These are phyloP conservation scores for Alternaria brassicicola DNA, from an alignment of 2,329 filamentous ascomycete genomes.

Conservation along the genomic window DNA sequence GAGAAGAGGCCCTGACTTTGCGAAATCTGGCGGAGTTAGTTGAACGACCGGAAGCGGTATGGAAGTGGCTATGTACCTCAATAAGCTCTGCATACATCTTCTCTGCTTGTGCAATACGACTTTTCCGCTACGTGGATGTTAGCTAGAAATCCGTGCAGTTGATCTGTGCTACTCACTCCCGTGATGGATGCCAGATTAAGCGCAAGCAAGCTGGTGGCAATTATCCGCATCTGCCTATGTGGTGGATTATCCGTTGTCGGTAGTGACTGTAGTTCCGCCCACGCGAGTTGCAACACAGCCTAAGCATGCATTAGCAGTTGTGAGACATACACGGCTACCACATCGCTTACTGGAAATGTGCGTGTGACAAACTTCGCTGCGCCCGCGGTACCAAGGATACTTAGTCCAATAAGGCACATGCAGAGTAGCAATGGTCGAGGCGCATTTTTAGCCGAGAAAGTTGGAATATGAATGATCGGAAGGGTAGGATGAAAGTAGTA, in stretches of 20 bases:
- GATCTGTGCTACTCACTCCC: conserved; percentile 44
- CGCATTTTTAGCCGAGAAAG: conserved; percentile 58
- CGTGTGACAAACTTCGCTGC: conserved; percentile 57
- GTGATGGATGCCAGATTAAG: conserved; percentile 58
- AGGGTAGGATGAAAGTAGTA: conserved; percentile 60
- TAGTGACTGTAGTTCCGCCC: conserved; percentile 52
- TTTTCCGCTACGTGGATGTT: conserved; percentile 39
- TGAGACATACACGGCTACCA: neutral
- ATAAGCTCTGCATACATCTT: conserved; percentile 60
- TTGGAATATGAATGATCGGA: conserved; percentile 61
- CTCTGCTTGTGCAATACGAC: conserved; percentile 55
- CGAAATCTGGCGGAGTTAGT: conserved; percentile 46
- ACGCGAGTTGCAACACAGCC: conserved; percentile 50
- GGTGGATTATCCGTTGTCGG: conserved; percentile 50
- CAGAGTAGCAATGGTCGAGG: conserved; percentile 56
- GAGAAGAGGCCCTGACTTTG: conserved; percentile 60
- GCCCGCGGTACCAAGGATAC: conserved; percentile 59
- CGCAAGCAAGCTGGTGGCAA: conserved; percentile 57
- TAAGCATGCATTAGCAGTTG: conserved; percentile 12
- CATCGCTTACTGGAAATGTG: conserved; percentile 50
- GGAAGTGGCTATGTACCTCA: conserved; percentile 38
- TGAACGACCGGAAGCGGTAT: neutral
- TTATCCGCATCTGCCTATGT: conserved; percentile 53
- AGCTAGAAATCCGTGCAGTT: neutral
- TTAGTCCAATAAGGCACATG: conserved; percentile 61